These are phyloP conservation scores for Oemleria cerasiformis DNA, from an alignment of 306 rosid genomes.

Conservation along the genomic window DNA sequence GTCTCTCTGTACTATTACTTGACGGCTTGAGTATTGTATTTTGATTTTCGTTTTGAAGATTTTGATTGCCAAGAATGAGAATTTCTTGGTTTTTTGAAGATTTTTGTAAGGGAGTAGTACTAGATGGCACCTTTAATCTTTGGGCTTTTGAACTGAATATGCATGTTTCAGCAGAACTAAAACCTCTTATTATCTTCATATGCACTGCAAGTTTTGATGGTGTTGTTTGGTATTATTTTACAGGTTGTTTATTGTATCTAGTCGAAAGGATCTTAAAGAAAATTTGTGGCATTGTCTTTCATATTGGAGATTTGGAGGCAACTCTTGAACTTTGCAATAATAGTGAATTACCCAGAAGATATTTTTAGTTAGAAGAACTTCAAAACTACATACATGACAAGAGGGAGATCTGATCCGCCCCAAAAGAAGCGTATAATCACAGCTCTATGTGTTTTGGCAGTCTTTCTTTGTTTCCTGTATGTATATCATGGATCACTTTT, in stretches of 20 bases:
- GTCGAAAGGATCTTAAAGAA: constrained; percentile 2
- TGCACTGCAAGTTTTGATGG: constrained; percentile 17
- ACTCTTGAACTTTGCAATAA: neutral
- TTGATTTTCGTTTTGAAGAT: neutral
- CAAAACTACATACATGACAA: constrained; percentile 48
- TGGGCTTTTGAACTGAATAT: neutral
- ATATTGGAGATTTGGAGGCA: neutral
- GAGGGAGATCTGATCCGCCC: constrained; percentile 82
- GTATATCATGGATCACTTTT: constrained; percentile 81
- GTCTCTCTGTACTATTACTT: neutral
- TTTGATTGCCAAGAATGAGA: constrained; percentile 7
- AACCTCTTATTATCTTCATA: neutral
- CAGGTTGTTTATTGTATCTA: constrained; percentile 36
- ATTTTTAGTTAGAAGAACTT: constrained; percentile 28
- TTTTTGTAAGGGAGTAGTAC: neutral
- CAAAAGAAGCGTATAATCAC: constrained; percentile 72
- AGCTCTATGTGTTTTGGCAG: constrained; percentile 47
- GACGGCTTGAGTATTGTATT: neutral
- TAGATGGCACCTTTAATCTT: neutral
- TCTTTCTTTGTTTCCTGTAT: constrained; percentile 75
- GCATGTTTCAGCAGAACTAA: neutral
- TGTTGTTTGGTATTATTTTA: constrained; percentile 22
- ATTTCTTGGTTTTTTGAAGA: neutral
- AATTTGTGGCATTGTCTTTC: neutral
- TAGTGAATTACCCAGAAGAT: constrained; percentile 22